These are phyloP conservation scores for Yarrowia alimentaria DNA, from an alignment of 805 yeast species.

Conservation along the genomic window DNA sequence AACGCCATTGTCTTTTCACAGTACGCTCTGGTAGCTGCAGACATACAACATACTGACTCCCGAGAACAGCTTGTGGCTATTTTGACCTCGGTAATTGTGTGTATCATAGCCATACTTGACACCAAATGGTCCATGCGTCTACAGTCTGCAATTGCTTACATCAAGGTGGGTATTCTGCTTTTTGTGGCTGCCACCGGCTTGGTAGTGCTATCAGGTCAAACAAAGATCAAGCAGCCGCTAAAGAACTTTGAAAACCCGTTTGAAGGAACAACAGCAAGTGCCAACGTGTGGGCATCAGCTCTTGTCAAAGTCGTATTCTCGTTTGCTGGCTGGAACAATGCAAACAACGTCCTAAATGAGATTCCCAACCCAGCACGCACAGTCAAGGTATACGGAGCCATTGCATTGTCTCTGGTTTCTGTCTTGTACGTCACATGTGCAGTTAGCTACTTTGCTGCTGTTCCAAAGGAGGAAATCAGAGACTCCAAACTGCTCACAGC, in stretches of 20 bases:
- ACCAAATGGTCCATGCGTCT: constrained; percentile 11
- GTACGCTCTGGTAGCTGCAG: neutral
- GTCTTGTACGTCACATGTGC: constrained; percentile 14
- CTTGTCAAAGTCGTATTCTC: constrained; percentile 10
- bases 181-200: constrained; percentile 2
- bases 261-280: neutral
- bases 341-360: constrained; percentile 10
- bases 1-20: constrained; percentile 15
- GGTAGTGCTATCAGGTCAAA: neutral
- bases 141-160: constrained; percentile 3
- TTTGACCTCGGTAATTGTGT: constrained; percentile 1
- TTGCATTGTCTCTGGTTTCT: neutral
- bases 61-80: constrained; percentile 7
- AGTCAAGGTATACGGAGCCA: constrained; percentile 6
- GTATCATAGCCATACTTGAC: constrained; percentile 1
- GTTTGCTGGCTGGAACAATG: constrained; percentile 20
- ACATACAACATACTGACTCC: neutral
- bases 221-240: constrained; percentile 1
- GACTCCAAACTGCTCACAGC: constrained; percentile 16
- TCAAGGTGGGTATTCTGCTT: constrained; percentile 8
- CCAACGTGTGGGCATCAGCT: constrained; percentile 15
- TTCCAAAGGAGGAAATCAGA: constrained; percentile 10
- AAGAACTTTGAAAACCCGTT: constrained; percentile 12
- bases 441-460: neutral
- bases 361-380: constrained; percentile 8